Evolutionary conservation across 352 stramenopile species (phyloP).

Genomic region (Globisporangium acanthophoron): DNA sequence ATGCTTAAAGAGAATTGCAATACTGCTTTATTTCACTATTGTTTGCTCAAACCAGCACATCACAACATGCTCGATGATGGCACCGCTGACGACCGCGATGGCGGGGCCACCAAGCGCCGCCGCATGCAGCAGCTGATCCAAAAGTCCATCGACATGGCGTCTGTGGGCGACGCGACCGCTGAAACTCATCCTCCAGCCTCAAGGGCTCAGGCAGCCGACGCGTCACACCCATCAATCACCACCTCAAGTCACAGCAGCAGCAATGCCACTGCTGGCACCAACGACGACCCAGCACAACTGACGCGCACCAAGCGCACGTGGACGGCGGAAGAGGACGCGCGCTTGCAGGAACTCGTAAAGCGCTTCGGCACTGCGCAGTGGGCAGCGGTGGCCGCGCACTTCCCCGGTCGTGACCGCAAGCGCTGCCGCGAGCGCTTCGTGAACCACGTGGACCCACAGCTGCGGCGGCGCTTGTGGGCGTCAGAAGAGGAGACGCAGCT

Average conservation of each 20-base stretch:
- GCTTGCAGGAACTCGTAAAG: conserved; percentile 36
- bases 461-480: conserved; percentile 30
- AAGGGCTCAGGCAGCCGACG: background rate
- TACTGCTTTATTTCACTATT: too few species aligned
- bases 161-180: background rate
- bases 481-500: conserved; percentile 40
- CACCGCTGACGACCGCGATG: background rate
- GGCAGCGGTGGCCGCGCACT: conserved; percentile 30
- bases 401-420: conserved; percentile 52
- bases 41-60: too few species aligned
- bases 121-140: conserved; percentile 54
- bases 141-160: conserved; percentile 29
- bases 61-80: background rate
- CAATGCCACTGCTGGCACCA: background rate
- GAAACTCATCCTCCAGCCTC: background rate
- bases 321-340: conserved; percentile 40
- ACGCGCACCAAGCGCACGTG: conserved; percentile 21
- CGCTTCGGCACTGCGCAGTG: conserved; percentile 27
- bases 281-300: background rate
- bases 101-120: conserved; percentile 32
- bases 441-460: conserved; percentile 50
- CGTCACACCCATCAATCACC: background rate
- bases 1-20: background rate
- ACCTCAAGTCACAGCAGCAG: background rate
- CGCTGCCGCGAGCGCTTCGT: conserved; percentile 67